Evolutionary conservation across 1,284 basidiomycete genomes (phyloP).

Genomic region (Meira miltonrushii): DNA sequence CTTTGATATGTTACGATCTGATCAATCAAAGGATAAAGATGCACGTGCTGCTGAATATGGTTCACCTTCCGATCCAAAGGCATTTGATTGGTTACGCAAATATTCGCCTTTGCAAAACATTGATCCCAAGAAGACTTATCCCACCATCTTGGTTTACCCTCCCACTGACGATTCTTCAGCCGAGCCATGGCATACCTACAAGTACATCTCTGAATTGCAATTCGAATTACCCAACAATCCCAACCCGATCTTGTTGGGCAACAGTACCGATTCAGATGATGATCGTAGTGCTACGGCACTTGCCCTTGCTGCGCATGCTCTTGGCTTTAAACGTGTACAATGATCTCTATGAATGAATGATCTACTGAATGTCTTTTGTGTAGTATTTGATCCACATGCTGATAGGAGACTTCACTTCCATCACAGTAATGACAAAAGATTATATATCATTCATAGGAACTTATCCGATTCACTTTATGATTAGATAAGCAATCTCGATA

Average conservation of each 20-base stretch:
- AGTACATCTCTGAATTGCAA: conserved; percentile 49
- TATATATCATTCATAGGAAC: too few relatives aligned
- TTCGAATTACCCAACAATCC: conserved; percentile 37
- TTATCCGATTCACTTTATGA: too few relatives aligned
- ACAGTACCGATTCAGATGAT: conserved; percentile 46
- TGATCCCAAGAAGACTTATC: conserved; percentile 36
- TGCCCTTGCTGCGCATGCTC: too few relatives aligned
- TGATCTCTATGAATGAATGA: too few relatives aligned
- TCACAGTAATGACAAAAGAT: too few relatives aligned
- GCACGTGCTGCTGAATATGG: conserved; percentile 78
- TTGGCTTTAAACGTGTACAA: too few relatives aligned
- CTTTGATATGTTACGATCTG: conserved; percentile 62
- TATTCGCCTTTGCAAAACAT: conserved; percentile 50
- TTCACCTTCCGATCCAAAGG: conserved; percentile 57
- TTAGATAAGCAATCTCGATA: too few relatives aligned
- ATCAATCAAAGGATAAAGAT: conserved; percentile 57
- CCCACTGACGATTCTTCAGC: conserved; percentile 49
- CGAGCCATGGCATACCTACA: conserved; percentile 46
- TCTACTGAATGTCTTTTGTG: too few relatives aligned
- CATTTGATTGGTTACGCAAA: conserved; percentile 41
- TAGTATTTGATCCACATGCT: too few relatives aligned
- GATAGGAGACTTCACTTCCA: too few relatives aligned
- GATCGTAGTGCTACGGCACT: conserved; percentile 1
- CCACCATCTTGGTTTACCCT: conserved; percentile 40
- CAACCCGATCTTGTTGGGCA: conserved; percentile 44